Evolutionary conservation across 371 early-diverging fungal genomes (phyloP).

Genomic region (Conidiobolus incongruus): DNA sequence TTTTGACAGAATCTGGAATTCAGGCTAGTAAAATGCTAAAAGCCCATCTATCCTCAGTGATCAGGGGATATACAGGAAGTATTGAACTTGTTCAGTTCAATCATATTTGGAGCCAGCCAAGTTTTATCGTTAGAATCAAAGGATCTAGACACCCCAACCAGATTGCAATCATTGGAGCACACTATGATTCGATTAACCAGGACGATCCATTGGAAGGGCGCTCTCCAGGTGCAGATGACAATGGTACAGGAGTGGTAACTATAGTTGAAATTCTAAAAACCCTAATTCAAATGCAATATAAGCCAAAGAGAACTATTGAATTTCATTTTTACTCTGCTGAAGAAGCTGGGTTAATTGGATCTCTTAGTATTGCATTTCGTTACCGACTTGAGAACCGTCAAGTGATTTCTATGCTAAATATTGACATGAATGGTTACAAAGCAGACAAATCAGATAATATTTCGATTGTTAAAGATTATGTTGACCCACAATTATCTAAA

Average conservation of each 20-base stretch:
- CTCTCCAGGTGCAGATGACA: conserved; percentile 67
- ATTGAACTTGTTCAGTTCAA: conserved; percentile 14
- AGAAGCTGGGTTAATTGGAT: conserved; percentile 76
- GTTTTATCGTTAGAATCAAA: conserved; percentile 41
- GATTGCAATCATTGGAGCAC: conserved; percentile 64
- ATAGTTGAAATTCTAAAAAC: conserved; percentile 67
- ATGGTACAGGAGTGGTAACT: conserved; percentile 72
- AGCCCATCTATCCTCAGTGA: too few species aligned
- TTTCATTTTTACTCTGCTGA: conserved; percentile 91
- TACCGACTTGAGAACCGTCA: conserved; percentile 30
- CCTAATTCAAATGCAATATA: conserved; percentile 38
- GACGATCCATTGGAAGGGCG: conserved; percentile 58
- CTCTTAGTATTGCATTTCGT: conserved; percentile 48
- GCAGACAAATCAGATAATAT: conserved; percentile 24
- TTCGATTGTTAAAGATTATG: conserved; percentile 59
- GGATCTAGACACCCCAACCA: conserved; percentile 24
- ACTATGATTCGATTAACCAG: conserved; percentile 73
- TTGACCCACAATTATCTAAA: conserved; percentile 33
- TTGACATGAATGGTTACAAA: conserved; percentile 62
- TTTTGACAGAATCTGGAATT: too few species aligned
- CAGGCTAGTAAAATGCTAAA: too few species aligned
- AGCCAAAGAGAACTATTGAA: conserved; percentile 62
- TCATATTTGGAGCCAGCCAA: conserved; percentile 40
- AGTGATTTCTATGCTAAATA: conserved; percentile 55
- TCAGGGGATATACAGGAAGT: too few species aligned